A percentile compares a stretch with the other conserved stretches of the same genome.
Conservation (phyloP, 768 basidiomycete genomes). For the Termitomyces sp. region DNA sequence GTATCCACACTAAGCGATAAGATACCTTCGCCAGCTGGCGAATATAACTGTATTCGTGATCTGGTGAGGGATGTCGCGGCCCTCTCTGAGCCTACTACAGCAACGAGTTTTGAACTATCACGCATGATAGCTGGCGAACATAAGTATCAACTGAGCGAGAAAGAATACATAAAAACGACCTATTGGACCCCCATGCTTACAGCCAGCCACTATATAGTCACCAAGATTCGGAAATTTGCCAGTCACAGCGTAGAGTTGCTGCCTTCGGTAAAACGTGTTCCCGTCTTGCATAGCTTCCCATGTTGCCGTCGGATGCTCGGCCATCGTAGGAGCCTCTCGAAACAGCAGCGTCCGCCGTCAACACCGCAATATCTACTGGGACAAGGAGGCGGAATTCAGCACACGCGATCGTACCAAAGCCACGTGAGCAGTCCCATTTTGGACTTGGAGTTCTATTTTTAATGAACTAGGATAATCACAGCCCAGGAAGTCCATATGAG, state of each 20-base stretch:
- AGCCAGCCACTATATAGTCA: conserved; percentile 78
- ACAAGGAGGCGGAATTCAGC: neutral
- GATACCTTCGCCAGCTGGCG: conserved; percentile 74
- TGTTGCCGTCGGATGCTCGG: conserved; percentile 70
- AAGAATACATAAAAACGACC: conserved; percentile 41
- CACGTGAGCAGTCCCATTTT: neutral
- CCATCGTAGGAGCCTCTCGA: conserved; percentile 22
- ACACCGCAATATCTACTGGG: neutral
- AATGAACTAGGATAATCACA: too few species aligned
- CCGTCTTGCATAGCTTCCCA: conserved; percentile 93
- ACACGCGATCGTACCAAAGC: neutral
- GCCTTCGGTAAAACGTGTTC: conserved; percentile 80
- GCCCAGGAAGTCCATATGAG: too few species aligned
- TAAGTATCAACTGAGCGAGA: neutral
- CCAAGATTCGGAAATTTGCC: conserved; percentile 75
- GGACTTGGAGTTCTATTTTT: too few species aligned
- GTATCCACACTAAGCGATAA: conserved; percentile 69
- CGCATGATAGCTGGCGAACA: conserved; percentile 71
- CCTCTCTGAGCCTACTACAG: conserved; percentile 52
- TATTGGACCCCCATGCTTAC: conserved; percentile 84
- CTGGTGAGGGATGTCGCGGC: conserved; percentile 54
- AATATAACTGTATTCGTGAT: conserved; percentile 84
- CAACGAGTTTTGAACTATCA: conserved; percentile 75
- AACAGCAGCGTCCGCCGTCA: neutral
- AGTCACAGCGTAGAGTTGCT: conserved; percentile 78